Evolutionary conservation across 2,329 filamentous ascomycete genomes (phyloP), one percentile per base, ranked within the genome.

Genomic region (Neofusicoccum cordaticola): DNA sequence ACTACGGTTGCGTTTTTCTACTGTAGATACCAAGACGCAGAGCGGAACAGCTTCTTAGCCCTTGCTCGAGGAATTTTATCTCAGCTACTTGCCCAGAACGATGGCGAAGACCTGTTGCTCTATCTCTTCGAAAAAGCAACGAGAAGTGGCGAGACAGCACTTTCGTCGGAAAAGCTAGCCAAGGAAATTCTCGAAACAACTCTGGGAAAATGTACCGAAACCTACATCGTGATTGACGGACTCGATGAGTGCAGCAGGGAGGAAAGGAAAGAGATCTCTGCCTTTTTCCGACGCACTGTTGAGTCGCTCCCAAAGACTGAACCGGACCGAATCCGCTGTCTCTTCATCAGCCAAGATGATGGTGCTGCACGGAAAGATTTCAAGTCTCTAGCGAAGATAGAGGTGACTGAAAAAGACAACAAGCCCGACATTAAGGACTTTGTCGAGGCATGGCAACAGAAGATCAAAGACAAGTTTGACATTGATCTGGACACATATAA

Each of bases 191-290:
- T 81, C 2, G 68, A 73, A 1, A 62, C 73, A 0, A 74, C 75
- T 19, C 71, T 73, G 12, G 69, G 77, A 2, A 68, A 67, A 34
- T 69, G 64, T 41, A 37, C 64, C 9, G 69, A 69, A 1, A 68
- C 75, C 9, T 80, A 77, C 67, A 72, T 82, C 39, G 66, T 83
- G 6, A 70, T 83, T n/a, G 81, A 83, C 66, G 80, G 81, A 0
- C 66, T 82, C 13, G 80, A 82, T 56, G 80, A 82, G 64, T 80
- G 78, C 58, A 65, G 72, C 1, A n/a, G 56, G 3, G 34, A 58
- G 0, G 73, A 80, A 13, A 65, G 72, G 9, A 70, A 68, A 27
- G 67, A 70, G n/a, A 68, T 78, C 0, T 44, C 75, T 0, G 7
- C 66, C 0, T 79, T 74, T 61, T 70, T 79, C 41, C 66, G 37